Conservation (phyloP, 176 grass and related monocot species). For the Lolium rigidum region DNA sequence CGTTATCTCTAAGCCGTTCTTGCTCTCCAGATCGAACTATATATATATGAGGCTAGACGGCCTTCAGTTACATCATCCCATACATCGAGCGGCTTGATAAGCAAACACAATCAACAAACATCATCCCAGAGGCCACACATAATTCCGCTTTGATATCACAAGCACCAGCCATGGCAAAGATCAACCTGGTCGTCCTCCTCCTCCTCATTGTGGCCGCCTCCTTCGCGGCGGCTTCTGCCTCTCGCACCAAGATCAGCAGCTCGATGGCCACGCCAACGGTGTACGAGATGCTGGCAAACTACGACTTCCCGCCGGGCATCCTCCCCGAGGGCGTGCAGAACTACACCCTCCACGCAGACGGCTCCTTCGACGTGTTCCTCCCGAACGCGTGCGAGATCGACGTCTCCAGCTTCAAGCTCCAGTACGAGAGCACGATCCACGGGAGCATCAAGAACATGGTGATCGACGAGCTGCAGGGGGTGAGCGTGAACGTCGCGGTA, state of each 20-base stretch:
- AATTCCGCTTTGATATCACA: background rate
- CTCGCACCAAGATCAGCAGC: background rate
- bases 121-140: background rate
- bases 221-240: background rate
- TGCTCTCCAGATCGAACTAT: background rate
- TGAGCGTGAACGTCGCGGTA: background rate
- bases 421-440: background rate
- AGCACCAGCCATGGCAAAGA: background rate
- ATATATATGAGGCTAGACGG: background rate
- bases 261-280: background rate
- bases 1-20: background rate
- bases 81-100: no score
- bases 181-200: background rate
- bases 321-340: constrained; percentile 38
- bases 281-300: constrained; percentile 58
- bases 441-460: background rate
- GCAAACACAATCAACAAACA: background rate
- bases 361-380: background rate
- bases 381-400: background rate
- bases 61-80: background rate
- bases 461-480: background rate
- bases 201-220: background rate
- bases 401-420: background rate
- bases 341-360: background rate
- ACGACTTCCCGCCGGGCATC: constrained; percentile 32